Conservation (phyloP, 108 stramenopile genomes). For the Fistulifera solaris region DNA sequence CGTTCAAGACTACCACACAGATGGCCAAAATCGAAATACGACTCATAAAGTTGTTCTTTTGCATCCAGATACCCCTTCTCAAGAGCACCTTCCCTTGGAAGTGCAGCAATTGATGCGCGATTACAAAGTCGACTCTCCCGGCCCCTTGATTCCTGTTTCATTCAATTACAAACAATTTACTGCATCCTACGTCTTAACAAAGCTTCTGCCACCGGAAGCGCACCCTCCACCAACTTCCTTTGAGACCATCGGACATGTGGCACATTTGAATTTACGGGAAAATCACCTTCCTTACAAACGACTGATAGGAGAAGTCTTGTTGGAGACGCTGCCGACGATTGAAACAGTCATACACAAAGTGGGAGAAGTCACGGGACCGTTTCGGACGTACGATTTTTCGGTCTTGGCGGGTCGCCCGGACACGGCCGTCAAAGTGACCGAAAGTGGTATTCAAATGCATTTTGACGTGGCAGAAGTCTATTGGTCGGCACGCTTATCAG, state of each 20-base stretch:
- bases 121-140: neutral
- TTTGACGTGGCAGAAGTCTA: slow-evolving; percentile 93
- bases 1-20: slow-evolving; percentile 29
- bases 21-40: neutral
- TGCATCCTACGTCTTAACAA: slow-evolving; percentile 44
- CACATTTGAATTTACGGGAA: slow-evolving; percentile 88
- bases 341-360: slow-evolving; percentile 93
- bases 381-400: slow-evolving; percentile 89
- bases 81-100: neutral
- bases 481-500: slow-evolving; percentile 88
- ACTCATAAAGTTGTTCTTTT: slow-evolving; percentile 17
- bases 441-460: slow-evolving; percentile 63
- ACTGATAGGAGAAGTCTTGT: slow-evolving; percentile 85
- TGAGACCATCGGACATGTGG: slow-evolving; percentile 93
- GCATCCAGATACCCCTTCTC: slow-evolving; percentile 7
- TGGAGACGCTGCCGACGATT: slow-evolving; percentile 69
- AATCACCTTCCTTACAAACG: slow-evolving; percentile 67
- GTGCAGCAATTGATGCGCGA: slow-evolving; percentile 7
- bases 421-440: slow-evolving; percentile 57
- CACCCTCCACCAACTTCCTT: slow-evolving; percentile 76
- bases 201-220: slow-evolving; percentile 42
- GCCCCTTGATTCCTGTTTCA: slow-evolving; percentile 20
- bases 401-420: slow-evolving; percentile 78
- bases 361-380: slow-evolving; percentile 84
- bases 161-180: slow-evolving; percentile 51